Conservation (phyloP, 2,329 filamentous ascomycete genomes). For the Trichoderma koningii region DNA sequence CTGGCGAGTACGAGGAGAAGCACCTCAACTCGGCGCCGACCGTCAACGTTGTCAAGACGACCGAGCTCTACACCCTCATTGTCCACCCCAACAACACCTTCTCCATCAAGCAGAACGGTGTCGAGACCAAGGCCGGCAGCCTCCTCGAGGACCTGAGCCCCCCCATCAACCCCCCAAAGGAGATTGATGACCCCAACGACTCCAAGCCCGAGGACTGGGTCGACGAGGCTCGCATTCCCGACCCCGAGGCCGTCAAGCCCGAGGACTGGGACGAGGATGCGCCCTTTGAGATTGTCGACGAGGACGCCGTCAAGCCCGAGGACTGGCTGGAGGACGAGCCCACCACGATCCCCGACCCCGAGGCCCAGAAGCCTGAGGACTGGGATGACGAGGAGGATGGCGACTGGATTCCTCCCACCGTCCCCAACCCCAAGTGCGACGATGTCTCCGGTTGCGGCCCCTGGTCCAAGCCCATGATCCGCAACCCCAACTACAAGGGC, state of each 20-base stretch:
- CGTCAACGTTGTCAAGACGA: constrained; percentile 87
- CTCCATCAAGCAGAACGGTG: constrained; percentile 87
- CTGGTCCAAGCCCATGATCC: constrained; percentile 89
- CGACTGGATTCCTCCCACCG: constrained; percentile 88
- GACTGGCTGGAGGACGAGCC: constrained; percentile 96
- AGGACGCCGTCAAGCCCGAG: constrained; percentile 85
- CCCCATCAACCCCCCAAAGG: constrained; percentile 87
- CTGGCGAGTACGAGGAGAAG: constrained; percentile 99
- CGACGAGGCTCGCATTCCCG: constrained; percentile 85
- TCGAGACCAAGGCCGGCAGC: constrained; percentile 82
- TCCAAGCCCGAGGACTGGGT: constrained; percentile 95
- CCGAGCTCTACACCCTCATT: constrained; percentile 93
- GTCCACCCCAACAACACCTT: constrained; percentile 97
- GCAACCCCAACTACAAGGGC: constrained; percentile 98
- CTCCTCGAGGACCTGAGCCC: constrained; percentile 93
- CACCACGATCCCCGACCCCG: constrained; percentile 80
- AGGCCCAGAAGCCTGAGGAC: constrained; percentile 96
- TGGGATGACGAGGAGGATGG: constrained; percentile 99
- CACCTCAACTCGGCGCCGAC: constrained; percentile 82
- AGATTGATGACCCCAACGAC: constrained; percentile 95
- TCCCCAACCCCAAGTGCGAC: constrained; percentile 94
- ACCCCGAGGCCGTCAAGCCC: constrained; percentile 93
- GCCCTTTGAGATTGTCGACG: constrained; percentile 92
- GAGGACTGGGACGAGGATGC: constrained; percentile 99
- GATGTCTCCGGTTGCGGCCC: constrained; percentile 91